Percentiles rank a stretch among this genome's conserved stretches.
Conservation (phyloP, 108 stramenopile genomes). For the Nitzschia sp. region DNA sequence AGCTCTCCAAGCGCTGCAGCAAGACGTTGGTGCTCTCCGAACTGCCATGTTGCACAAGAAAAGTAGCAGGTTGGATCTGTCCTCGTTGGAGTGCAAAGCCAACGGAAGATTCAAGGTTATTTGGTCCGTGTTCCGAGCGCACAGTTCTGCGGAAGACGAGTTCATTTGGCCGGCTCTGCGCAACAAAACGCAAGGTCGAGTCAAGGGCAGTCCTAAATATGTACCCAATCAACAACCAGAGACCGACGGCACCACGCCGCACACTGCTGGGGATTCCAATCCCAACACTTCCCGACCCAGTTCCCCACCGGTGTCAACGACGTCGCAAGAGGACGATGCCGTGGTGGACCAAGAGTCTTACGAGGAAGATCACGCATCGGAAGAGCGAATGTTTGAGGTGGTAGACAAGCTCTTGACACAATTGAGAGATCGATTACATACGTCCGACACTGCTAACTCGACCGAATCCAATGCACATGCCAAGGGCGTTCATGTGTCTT, state of each 20-base stretch:
- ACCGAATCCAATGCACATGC: not conserved
- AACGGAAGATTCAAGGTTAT: conserved; percentile 89
- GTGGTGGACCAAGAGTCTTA: conserved; percentile 84
- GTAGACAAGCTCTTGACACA: conserved; percentile 65
- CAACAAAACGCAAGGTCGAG: conserved; percentile 58
- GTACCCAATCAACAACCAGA: conserved; percentile 8
- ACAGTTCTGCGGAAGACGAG: conserved; percentile 94
- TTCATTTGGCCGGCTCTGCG: conserved; percentile 94
- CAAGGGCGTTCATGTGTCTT: conserved; percentile 19
- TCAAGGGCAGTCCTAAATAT: conserved; percentile 34
- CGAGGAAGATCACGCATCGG: conserved; percentile 91
- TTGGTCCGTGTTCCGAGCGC: conserved; percentile 92
- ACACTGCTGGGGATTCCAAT: not conserved
- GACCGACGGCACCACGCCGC: not conserved
- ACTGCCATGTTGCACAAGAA: conserved; percentile 18
- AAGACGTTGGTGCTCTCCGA: conserved; percentile 62
- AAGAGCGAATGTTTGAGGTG: conserved; percentile 83
- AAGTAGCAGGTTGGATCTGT: not conserved
- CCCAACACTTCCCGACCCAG: not conserved
- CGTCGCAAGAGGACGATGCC: conserved; percentile 19
- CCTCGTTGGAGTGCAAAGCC: conserved; percentile 61
- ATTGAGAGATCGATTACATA: conserved; percentile 49
- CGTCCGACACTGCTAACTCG: conserved; percentile 1
- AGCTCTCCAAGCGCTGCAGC: conserved; percentile 60
- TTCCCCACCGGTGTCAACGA: not conserved